Evolutionary conservation across 2,329 filamentous ascomycete genomes (phyloP), one percentile per base, ranked within the genome.

Genomic region (Neofusicoccum kwambonambiense): DNA sequence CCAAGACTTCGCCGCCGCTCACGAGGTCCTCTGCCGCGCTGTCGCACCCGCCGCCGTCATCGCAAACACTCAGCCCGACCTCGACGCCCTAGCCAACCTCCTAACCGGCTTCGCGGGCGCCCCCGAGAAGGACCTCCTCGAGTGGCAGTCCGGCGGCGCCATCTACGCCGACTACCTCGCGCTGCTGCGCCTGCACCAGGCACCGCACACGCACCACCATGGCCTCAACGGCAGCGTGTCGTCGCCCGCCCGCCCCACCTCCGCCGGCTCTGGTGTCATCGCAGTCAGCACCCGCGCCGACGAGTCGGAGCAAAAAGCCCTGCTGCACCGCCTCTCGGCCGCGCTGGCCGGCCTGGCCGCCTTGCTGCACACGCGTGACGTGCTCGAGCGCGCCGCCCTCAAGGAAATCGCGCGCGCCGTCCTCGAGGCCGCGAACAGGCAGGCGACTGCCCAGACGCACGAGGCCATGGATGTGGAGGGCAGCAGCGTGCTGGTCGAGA

Each of bases 21-120:
- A 98, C 77, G 86, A 88, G 34, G 91, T 94, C 0, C 89, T 99
- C 62, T 86, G 90, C 66, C 87, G 87, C 68, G 85, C 90, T 68
- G 93, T 98, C 35, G 95, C 91, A 0, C 95, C 95, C 0, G 83
- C 85, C 34, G 87, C 92, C 11, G 86, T 99, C 68, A 90, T 99
- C 67, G 47, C 63, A 6, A 61, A 65, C 63, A 61, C 52, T 1
- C 90, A 92, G 73, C 88, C 90, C 49, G 90, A 97, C 74, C 94
- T 92, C 71, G 83, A 85, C 19, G 84, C 84, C 1, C 81, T 98
- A 1, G 85, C 86, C 45, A 81, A 84, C 37, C 82, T 97, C 44
- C 84, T 98, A 42, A 82, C 83, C 17, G 87, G 89, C 66, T 97
- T 99, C 72, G 76, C 81, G 6, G 58, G 34, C 15, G 61, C 51